Evolutionary conservation across 768 basidiomycete genomes (phyloP).

Genomic region (Crucibulum laeve): DNA sequence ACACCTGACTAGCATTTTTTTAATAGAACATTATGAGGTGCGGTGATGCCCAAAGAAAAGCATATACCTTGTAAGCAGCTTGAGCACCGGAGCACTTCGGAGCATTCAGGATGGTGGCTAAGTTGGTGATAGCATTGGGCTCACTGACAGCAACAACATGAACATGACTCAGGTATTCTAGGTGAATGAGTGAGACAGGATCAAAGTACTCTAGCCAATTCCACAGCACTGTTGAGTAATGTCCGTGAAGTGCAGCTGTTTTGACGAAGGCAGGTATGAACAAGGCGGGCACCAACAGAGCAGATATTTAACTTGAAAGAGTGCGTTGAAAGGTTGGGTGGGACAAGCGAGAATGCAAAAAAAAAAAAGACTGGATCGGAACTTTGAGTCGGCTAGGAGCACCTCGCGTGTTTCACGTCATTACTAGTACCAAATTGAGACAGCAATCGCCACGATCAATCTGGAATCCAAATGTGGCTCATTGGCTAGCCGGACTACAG

Average conservation of each 20-base stretch:
- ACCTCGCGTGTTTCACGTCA: no score
- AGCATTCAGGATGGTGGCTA: conserved; percentile 64
- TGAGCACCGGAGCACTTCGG: conserved; percentile 51
- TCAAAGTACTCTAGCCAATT: conserved; percentile 40
- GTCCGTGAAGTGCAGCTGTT: conserved; percentile 35
- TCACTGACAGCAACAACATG: conserved; percentile 63
- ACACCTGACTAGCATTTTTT: conserved; percentile 33
- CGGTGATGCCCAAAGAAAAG: no score
- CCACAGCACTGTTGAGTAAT: conserved; percentile 56
- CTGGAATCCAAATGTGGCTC: no score
- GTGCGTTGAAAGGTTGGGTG: no score
- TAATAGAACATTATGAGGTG: background rate
- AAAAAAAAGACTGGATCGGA: no score
- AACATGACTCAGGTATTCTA: conserved; percentile 55
- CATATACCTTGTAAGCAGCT: conserved; percentile 41
- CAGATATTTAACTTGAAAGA: no score
- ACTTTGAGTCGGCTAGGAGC: no score
- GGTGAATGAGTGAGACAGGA: background rate
- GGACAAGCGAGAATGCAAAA: no score
- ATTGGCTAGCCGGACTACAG: no score
- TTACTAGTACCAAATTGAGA: no score
- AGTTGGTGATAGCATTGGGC: conserved; percentile 63
- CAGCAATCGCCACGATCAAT: no score
- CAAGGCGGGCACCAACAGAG: conserved; percentile 35
- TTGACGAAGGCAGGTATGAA: conserved; percentile 38